These are phyloP conservation scores for Auricularia cornea DNA, from an alignment of 768 basidiomycete genomes.

Conservation along the genomic window DNA sequence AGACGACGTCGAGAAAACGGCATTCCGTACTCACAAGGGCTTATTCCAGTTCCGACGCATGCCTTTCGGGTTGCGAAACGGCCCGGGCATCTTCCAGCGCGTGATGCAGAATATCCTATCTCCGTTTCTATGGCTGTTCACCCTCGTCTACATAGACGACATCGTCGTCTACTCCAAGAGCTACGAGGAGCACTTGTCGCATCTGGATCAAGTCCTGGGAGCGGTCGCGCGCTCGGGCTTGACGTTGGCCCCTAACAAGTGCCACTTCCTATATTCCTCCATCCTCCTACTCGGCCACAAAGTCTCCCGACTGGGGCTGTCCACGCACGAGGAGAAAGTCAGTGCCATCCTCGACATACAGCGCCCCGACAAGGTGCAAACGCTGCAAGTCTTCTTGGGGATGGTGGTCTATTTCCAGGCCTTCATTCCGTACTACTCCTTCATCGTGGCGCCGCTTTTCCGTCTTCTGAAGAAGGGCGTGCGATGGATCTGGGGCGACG, in stretches of 20 bases:
- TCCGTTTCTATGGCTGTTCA: background rate
- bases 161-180: slow-evolving; percentile 17
- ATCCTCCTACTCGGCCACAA: slow-evolving; percentile 18
- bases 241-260: slow-evolving; percentile 14
- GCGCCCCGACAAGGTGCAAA: slow-evolving; percentile 15
- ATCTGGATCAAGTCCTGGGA: slow-evolving; percentile 13
- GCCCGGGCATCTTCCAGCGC: slow-evolving; percentile 1
- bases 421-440: slow-evolving; percentile 27
- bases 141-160: slow-evolving; percentile 9
- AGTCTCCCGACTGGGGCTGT: slow-evolving; percentile 23
- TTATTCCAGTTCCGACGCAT: slow-evolving; percentile 34
- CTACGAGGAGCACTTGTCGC: slow-evolving; percentile 21
- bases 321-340: slow-evolving; percentile 30
- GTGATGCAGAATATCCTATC: slow-evolving; percentile 31
- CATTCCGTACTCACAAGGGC: slow-evolving; percentile 32
- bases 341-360: slow-evolving; percentile 24
- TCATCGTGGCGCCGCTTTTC: slow-evolving; percentile 27
- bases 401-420: slow-evolving; percentile 31
- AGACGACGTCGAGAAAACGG: slow-evolving; percentile 25
- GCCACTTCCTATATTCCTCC: slow-evolving; percentile 23
- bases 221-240: slow-evolving; percentile 6
- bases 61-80: slow-evolving; percentile 30
- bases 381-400: slow-evolving; percentile 28
- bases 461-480: slow-evolving; percentile 22
- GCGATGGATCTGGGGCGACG: slow-evolving; percentile 16